Conservation (phyloP, 768 basidiomycete genomes). For the Suillus decipiens region DNA sequence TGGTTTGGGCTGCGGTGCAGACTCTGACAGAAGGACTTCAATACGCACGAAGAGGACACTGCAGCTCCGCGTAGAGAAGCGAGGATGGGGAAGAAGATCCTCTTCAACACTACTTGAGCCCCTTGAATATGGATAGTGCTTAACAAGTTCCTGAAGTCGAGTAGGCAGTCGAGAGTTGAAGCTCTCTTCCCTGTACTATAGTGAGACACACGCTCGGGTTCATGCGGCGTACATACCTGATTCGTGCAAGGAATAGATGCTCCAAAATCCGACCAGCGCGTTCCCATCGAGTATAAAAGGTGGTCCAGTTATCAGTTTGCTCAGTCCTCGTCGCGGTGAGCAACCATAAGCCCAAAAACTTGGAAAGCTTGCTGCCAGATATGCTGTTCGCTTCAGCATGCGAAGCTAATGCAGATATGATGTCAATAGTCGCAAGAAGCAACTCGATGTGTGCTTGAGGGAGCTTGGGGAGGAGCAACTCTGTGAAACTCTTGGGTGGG, state of each 20-base stretch:
- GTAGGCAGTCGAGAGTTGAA: conserved; percentile 58
- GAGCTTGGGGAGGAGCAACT: conserved; percentile 59
- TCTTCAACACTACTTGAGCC: conserved; percentile 33
- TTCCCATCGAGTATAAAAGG: conserved; percentile 79
- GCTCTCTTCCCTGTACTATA: conserved; percentile 54
- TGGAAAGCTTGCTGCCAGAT: conserved; percentile 77
- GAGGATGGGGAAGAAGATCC: conserved; percentile 59
- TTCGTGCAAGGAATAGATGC: conserved; percentile 71
- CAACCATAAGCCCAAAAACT: conserved; percentile 74
- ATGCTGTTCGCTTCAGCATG: conserved; percentile 72
- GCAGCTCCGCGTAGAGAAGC: conserved; percentile 64
- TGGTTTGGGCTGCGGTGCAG: conserved; percentile 39
- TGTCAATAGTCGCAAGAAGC: conserved; percentile 55
- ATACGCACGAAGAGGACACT: conserved; percentile 70
- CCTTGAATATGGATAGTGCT: conserved; percentile 62
- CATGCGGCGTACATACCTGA: conserved; percentile 50
- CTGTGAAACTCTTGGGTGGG: conserved; percentile 62
- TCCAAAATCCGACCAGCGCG: conserved; percentile 70
- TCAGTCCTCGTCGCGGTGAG: conserved; percentile 50
- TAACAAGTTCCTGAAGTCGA: conserved; percentile 69
- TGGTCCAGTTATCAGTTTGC: conserved; percentile 56
- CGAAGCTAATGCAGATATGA: conserved; percentile 70
- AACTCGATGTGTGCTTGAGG: conserved; percentile 60
- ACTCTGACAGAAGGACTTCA: conserved; percentile 50
- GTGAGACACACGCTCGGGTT: background rate